phyloP scores from a whole-genome alignment of 768 basidiomycete genomes.

The Podaxis sp. region DNA sequence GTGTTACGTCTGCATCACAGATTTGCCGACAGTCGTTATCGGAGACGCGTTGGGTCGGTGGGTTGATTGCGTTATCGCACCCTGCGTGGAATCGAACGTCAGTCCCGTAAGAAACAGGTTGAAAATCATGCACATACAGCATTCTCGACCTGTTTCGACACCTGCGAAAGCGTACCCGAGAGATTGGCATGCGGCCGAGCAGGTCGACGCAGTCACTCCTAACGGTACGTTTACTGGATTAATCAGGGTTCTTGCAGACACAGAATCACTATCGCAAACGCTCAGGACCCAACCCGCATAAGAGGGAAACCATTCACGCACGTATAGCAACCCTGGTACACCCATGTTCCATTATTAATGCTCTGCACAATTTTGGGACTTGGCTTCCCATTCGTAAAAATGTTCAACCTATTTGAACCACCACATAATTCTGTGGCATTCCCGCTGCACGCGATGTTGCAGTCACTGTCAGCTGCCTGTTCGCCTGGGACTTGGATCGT shows the following conservation, averaged over 20 bases:
- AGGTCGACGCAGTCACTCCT: slow-evolving; percentile 48
- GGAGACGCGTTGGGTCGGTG: slow-evolving; percentile 35
- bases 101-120: not conserved
- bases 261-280: slow-evolving; percentile 29
- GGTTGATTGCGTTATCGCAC: slow-evolving; percentile 37
- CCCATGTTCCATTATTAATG: slow-evolving; percentile 48
- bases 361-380: slow-evolving; percentile 49
- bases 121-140: slow-evolving; percentile 37
- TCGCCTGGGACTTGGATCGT: slow-evolving; percentile 48
- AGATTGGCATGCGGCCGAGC: slow-evolving; percentile 46
- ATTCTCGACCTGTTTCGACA: slow-evolving; percentile 46
- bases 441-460: slow-evolving; percentile 54
- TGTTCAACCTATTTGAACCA: slow-evolving; percentile 47
- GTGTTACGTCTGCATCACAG: slow-evolving; percentile 35
- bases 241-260: slow-evolving; percentile 32
- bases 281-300: not conserved
- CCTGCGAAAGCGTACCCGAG: slow-evolving; percentile 42
- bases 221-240: slow-evolving; percentile 39
- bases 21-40: slow-evolving; percentile 41
- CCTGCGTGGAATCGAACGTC: slow-evolving; percentile 24
- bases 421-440: slow-evolving; percentile 56
- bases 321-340: slow-evolving; percentile 67
- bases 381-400: slow-evolving; percentile 54
- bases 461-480: slow-evolving; percentile 44
- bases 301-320: slow-evolving; percentile 25